Evolutionary conservation across 768 basidiomycete genomes (phyloP).

Genomic region (Termitomyces sp.): DNA sequence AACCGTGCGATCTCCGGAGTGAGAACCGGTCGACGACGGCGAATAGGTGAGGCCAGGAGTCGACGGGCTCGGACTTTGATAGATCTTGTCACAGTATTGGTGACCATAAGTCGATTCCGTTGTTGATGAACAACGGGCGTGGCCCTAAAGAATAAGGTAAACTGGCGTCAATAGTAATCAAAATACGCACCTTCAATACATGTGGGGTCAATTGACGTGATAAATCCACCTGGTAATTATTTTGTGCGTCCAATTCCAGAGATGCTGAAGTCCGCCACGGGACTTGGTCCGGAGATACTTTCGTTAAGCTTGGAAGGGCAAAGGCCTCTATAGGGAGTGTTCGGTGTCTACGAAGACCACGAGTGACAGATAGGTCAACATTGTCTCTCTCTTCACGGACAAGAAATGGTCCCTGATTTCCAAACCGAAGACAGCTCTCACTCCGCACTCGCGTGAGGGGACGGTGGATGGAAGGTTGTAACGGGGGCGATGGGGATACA

Average conservation of each 20-base stretch:
- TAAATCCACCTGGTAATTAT: neutral
- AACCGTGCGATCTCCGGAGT: constrained; percentile 48
- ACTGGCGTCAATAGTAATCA: neutral
- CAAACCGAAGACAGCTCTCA: constrained; percentile 30
- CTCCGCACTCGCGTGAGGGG: constrained; percentile 47
- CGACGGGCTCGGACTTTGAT: constrained; percentile 39
- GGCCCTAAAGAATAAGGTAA: neutral
- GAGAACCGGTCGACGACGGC: constrained; percentile 55
- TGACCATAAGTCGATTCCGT: neutral
- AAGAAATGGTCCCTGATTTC: constrained; percentile 20
- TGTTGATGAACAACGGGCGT: neutral
- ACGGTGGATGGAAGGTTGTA: constrained; percentile 22
- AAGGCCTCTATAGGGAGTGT: constrained; percentile 36
- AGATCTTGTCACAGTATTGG: constrained; percentile 11
- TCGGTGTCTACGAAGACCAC: constrained; percentile 32
- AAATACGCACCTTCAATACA: neutral
- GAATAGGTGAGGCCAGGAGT: constrained; percentile 57
- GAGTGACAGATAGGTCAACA: neutral
- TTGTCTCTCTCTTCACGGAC: constrained; percentile 9
- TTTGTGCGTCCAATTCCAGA: neutral
- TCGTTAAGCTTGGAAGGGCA: neutral
- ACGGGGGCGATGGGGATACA: constrained; percentile 16
- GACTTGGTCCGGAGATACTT: neutral
- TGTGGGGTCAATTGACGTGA: constrained; percentile 4
- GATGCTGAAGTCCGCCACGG: constrained; percentile 1